Evolutionary conservation across 768 basidiomycete genomes (phyloP).

Genomic region (Mycena leptocephala): DNA sequence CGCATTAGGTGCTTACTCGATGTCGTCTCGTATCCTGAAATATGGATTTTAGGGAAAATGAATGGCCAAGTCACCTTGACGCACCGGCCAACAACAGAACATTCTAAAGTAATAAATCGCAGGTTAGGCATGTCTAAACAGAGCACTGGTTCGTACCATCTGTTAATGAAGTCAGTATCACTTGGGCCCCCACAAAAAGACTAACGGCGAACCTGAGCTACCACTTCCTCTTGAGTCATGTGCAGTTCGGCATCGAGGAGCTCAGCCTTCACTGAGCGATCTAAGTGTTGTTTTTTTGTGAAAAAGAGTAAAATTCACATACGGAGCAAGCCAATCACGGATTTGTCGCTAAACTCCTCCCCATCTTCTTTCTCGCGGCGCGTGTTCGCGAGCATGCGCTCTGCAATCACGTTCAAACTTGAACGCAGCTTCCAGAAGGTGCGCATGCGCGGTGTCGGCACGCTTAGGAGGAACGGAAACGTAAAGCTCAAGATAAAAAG

Average conservation of each 20-base stretch:
- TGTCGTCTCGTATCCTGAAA: conserved; percentile 58
- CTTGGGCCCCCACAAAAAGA: not conserved
- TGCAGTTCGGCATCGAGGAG: conserved; percentile 23
- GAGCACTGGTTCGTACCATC: not conserved
- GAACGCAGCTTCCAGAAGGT: conserved; percentile 9
- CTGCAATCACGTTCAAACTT: conserved; percentile 30
- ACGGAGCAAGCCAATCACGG: conserved; percentile 25
- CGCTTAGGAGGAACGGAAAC: conserved; percentile 27
- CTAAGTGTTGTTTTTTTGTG: not conserved
- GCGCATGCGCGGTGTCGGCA: conserved; percentile 29
- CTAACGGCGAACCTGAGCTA: conserved; percentile 43
- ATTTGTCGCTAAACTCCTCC: conserved; percentile 23
- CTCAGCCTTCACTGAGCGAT: conserved; percentile 28
- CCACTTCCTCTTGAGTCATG: conserved; percentile 45
- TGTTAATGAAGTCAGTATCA: not conserved
- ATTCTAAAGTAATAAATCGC: conserved; percentile 48
- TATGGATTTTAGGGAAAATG: not conserved
- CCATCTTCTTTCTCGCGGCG: conserved; percentile 23
- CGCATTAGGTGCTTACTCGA: no score
- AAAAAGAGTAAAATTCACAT: not conserved
- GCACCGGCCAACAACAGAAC: conserved; percentile 48
- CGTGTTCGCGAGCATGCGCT: conserved; percentile 25
- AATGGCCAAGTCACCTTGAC: not conserved
- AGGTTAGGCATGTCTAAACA: not conserved
- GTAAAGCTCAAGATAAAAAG: conserved; percentile 21